A percentile compares a stretch with the other conserved stretches of the same genome.
phyloP scores from a whole-genome alignment of 306 rosid species.

The Morella rubra region DNA sequence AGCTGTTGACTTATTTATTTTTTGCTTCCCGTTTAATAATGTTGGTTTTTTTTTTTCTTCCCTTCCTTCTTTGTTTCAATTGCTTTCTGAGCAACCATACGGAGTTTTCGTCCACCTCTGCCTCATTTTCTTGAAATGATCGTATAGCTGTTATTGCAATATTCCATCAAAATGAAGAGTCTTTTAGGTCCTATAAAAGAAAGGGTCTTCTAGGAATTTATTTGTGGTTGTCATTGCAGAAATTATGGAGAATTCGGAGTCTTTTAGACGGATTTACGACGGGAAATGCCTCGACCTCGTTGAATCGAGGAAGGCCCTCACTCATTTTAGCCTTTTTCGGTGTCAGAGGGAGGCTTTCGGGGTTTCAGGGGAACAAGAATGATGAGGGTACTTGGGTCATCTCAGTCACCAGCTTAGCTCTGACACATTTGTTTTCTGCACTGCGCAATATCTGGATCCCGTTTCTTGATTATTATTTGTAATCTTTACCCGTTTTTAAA shows the following conservation, averaged over 20 bases:
- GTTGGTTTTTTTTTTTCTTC: background rate
- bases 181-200: too few species aligned
- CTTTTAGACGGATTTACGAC: constrained; percentile 5
- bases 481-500: background rate
- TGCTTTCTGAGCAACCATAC: constrained; percentile 4
- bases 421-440: constrained; percentile 16
- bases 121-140: background rate
- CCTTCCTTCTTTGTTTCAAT: background rate
- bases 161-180: too few species aligned
- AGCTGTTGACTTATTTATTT: background rate
- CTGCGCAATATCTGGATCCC: constrained; percentile 18
- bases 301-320: background rate
- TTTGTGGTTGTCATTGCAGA: constrained; percentile 15
- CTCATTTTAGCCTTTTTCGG: background rate
- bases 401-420: constrained; percentile 2
- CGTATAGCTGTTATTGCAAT: too few species aligned
- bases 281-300: constrained; percentile 19
- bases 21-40: background rate
- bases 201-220: background rate
- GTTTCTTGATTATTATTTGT: background rate
- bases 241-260: background rate
- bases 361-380: constrained; percentile 18
- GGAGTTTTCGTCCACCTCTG: background rate
- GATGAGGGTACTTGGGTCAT: constrained; percentile 32
- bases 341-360: constrained; percentile 20